Conservation (phyloP, 805 yeast genomes). For the Myxozyma lipomycoides region DNA sequence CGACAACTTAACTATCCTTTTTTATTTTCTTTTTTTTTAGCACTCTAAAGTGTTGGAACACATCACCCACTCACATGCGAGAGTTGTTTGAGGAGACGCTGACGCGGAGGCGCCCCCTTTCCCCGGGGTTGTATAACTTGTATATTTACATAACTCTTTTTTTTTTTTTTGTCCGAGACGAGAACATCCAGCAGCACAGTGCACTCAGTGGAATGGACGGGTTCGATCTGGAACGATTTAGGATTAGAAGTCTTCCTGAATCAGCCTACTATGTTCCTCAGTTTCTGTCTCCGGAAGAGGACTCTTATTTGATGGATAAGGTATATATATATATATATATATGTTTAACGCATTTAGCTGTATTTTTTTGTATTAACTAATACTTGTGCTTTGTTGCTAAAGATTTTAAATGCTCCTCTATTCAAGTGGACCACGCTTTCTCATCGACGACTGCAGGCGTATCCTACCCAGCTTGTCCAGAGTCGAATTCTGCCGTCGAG, state of each 20-base stretch:
- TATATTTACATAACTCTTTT: too few relatives aligned
- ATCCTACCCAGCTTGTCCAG: constrained; percentile 21
- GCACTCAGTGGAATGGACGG: too few relatives aligned
- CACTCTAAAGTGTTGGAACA: too few relatives aligned
- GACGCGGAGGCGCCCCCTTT: too few relatives aligned
- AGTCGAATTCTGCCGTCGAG: constrained; percentile 16
- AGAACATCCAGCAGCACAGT: too few relatives aligned
- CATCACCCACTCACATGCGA: too few relatives aligned
- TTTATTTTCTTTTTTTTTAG: too few relatives aligned
- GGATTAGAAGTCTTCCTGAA: constrained; percentile 8
- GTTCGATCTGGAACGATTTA: constrained; percentile 6
- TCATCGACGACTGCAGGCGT: constrained; percentile 25
- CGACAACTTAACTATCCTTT: too few relatives aligned
- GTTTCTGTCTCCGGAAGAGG: constrained; percentile 17
- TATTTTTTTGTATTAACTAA: background rate
- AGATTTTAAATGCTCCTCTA: constrained; percentile 16
- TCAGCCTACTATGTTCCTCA: constrained; percentile 16
- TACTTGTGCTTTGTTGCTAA: background rate
- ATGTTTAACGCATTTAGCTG: background rate
- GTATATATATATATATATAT: constrained; percentile 3
- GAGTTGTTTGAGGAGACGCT: too few relatives aligned
- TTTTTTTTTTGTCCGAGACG: too few relatives aligned
- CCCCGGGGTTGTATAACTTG: too few relatives aligned
- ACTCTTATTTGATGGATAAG: constrained; percentile 12
- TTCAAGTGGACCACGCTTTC: constrained; percentile 19